Percentiles rank a stretch among this genome's conserved stretches.
These are phyloP conservation scores for Talaromyces sp. DNA, from an alignment of 2,329 filamentous ascomycete species.

Conservation along the genomic window DNA sequence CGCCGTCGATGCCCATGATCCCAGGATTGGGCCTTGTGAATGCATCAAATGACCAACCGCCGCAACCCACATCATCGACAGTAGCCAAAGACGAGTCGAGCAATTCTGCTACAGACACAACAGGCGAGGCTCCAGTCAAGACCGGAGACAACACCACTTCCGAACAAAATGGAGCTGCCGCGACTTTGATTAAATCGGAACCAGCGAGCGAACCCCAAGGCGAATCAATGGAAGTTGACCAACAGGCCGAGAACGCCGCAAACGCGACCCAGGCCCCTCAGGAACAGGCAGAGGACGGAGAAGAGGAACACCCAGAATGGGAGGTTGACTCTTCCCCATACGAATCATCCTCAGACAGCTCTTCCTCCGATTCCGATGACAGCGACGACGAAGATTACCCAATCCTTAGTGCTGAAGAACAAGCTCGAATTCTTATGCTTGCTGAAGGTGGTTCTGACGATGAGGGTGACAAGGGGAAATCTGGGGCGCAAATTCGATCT, in stretches of 20 bases:
- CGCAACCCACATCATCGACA: neutral
- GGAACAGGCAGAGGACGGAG: slow-evolving; percentile 37
- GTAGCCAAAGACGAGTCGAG: slow-evolving; percentile 7
- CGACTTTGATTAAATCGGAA: neutral
- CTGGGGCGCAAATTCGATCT: slow-evolving; percentile 65
- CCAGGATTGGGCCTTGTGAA: slow-evolving; percentile 42
- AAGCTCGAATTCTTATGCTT: slow-evolving; percentile 81
- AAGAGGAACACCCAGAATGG: slow-evolving; percentile 72
- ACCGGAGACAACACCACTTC: neutral
- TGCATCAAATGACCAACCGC: slow-evolving; percentile 19
- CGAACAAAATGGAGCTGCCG: neutral
- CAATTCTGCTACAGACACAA: neutral
- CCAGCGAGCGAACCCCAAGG: neutral
- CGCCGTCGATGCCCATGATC: slow-evolving; percentile 31
- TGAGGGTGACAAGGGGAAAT: slow-evolving; percentile 61
- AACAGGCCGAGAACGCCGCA: slow-evolving; percentile 12
- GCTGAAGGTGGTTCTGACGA: slow-evolving; percentile 79
- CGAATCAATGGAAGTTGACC: slow-evolving; percentile 35
- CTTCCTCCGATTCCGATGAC: slow-evolving; percentile 66
- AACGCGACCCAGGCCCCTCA: slow-evolving; percentile 7
- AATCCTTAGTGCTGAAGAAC: slow-evolving; percentile 77
- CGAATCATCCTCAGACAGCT: slow-evolving; percentile 63
- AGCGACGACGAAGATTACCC: slow-evolving; percentile 63
- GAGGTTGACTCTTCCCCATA: slow-evolving; percentile 78
- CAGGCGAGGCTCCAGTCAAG: neutral